These are phyloP conservation scores for Rhodotorula sp. DNA, from an alignment of 1,284 basidiomycete species.

Conservation along the genomic window DNA sequence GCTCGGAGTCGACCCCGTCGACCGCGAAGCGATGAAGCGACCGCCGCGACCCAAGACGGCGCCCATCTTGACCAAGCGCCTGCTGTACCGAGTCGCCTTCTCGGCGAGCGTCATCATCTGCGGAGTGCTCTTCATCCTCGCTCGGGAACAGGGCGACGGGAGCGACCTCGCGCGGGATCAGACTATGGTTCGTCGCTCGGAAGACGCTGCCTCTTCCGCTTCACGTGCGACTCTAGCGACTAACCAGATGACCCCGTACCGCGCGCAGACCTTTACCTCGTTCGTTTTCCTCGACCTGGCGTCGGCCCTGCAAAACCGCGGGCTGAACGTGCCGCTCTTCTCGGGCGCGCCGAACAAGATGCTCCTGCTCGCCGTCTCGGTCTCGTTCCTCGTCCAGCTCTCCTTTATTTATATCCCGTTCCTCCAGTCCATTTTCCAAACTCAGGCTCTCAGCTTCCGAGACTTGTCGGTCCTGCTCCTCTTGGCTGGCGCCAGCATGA, in stretches of 20 bases:
- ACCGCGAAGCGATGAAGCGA: slow-evolving; percentile 80
- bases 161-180: slow-evolving; percentile 79
- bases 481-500: slow-evolving; percentile 68
- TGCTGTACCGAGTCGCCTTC: slow-evolving; percentile 79
- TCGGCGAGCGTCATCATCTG: slow-evolving; percentile 85
- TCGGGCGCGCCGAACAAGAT: slow-evolving; percentile 82
- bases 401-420: slow-evolving; percentile 83
- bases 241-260: neutral
- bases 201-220: neutral
- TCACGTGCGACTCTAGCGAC: neutral
- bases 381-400: slow-evolving; percentile 79
- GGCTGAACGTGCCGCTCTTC: slow-evolving; percentile 58
- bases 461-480: slow-evolving; percentile 72
- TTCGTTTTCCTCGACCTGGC: slow-evolving; percentile 97
- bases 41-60: slow-evolving; percentile 87
- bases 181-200: slow-evolving; percentile 71
- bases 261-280: slow-evolving; percentile 79
- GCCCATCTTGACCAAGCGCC: slow-evolving; percentile 71
- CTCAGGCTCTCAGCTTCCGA: slow-evolving; percentile 65
- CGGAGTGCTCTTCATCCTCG: slow-evolving; percentile 85
- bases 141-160: slow-evolving; percentile 75
- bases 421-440: slow-evolving; percentile 91
- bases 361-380: slow-evolving; percentile 79
- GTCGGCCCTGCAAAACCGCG: slow-evolving; percentile 90
- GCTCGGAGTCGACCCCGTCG: slow-evolving; percentile 92